Conservation (phyloP, 2,329 filamentous ascomycete genomes). For the Penicillium hordei region DNA sequence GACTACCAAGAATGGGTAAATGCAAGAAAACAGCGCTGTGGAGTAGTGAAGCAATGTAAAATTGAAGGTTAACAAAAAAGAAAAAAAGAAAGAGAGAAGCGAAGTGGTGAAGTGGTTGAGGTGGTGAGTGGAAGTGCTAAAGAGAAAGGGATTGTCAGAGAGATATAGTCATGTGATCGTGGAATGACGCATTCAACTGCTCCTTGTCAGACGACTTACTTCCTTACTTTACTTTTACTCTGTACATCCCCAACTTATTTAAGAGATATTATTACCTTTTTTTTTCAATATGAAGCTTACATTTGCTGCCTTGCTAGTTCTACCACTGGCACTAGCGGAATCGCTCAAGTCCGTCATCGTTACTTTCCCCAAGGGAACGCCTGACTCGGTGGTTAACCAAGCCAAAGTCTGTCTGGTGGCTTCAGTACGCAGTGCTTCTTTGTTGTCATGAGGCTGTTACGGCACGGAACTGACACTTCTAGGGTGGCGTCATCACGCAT, state of each 20-base stretch:
- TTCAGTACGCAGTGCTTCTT: constrained; percentile 50
- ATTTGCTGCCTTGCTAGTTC: constrained; percentile 55
- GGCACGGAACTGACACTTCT: constrained; percentile 17
- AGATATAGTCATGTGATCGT: constrained; percentile 11
- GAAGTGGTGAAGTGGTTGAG: neutral
- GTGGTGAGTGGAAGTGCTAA: neutral
- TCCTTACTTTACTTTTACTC: too few relatives aligned
- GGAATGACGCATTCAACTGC: constrained; percentile 15
- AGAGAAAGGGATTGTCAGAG: constrained; percentile 15
- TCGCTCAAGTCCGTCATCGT: constrained; percentile 73
- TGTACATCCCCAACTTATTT: neutral
- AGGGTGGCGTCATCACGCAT: constrained; percentile 75
- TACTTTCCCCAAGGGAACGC: constrained; percentile 69
- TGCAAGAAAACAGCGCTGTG: constrained; percentile 1
- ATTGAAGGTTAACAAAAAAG: neutral
- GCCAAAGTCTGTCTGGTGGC: constrained; percentile 70
- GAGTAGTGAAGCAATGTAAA: neutral
- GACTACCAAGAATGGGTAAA: constrained; percentile 1
- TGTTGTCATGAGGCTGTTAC: neutral
- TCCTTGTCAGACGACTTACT: neutral
- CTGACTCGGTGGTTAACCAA: constrained; percentile 64
- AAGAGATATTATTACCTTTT: neutral
- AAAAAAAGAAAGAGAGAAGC: neutral
- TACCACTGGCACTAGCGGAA: constrained; percentile 61
- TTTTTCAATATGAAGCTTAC: constrained; percentile 62